Percentiles rank a stretch among this genome's conserved stretches.
These are phyloP conservation scores for Psilocybe cyanescens DNA, from an alignment of 768 basidiomycete species.

Conservation along the genomic window DNA sequence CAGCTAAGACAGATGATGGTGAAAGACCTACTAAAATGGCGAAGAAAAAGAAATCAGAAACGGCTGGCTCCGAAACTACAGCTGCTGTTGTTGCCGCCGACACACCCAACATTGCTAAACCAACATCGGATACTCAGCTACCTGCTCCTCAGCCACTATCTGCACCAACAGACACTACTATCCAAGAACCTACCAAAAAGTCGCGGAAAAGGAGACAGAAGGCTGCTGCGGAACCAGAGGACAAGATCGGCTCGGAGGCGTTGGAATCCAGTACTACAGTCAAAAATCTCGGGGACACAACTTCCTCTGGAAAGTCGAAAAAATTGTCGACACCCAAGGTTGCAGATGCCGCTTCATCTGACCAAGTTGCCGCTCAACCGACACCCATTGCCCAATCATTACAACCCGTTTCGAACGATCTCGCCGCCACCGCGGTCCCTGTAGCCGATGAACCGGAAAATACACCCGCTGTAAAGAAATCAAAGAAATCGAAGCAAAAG, in stretches of 20 bases:
- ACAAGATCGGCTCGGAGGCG: not conserved
- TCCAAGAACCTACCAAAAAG: not conserved
- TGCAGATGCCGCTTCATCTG: not conserved
- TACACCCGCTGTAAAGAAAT: not conserved
- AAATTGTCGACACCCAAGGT: not conserved
- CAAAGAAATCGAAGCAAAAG: conserved; percentile 3
- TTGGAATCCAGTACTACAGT: not conserved
- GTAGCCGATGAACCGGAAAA: not conserved
- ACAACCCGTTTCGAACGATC: not conserved
- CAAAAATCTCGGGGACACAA: not conserved
- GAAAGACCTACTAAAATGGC: conserved; percentile 15
- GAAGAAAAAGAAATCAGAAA: conserved; percentile 16
- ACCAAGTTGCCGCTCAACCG: not conserved
- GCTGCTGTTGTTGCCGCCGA: not conserved
- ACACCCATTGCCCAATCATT: not conserved
- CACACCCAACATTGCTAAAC: not conserved
- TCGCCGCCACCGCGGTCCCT: not conserved
- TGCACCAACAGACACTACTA: not conserved
- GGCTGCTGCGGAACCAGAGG: not conserved
- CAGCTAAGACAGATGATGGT: not conserved
- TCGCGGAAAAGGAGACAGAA: not conserved
- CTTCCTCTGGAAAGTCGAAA: not conserved
- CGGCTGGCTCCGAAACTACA: not conserved
- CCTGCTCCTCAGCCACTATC: not conserved
- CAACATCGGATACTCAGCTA: not conserved